Conservation (phyloP, 2,329 filamentous ascomycete genomes). For the Cordyceps farinosa region DNA sequence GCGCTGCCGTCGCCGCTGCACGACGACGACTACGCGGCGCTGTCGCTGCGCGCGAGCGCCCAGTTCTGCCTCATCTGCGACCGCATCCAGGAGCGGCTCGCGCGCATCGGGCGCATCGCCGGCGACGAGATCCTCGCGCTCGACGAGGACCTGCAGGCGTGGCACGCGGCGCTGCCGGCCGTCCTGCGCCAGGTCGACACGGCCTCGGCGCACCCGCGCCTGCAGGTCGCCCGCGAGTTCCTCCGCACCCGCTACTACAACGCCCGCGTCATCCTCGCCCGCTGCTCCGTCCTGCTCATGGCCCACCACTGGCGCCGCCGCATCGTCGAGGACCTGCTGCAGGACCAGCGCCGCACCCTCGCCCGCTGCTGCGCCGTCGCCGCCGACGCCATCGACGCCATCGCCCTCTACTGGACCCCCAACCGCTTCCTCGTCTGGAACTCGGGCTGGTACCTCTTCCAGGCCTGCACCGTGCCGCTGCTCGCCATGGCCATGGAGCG, state of each 20-base stretch:
- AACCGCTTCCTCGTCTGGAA: constrained; percentile 33
- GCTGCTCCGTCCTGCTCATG: constrained; percentile 24
- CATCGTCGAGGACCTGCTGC: constrained; percentile 18
- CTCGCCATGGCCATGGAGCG: constrained; percentile 29
- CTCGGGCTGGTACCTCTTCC: constrained; percentile 32
- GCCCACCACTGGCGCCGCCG: constrained; percentile 23
- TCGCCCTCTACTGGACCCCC: constrained; percentile 31
- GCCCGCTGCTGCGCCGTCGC: constrained; percentile 27
- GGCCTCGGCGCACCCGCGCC: constrained; percentile 23
- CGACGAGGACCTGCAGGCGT: constrained; percentile 27
- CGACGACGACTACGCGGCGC: constrained; percentile 26
- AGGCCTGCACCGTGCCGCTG: constrained; percentile 31
- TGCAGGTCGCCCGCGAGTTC: constrained; percentile 28
- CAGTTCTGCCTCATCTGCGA: constrained; percentile 31
- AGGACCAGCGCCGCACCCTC: constrained; percentile 25
- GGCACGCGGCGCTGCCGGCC: constrained; percentile 26
- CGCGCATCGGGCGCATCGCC: constrained; percentile 26
- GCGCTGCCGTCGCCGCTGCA: constrained; percentile 23
- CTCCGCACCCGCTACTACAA: constrained; percentile 31
- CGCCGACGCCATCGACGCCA: constrained; percentile 29
- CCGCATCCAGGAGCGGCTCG: constrained; percentile 30
- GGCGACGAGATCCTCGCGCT: constrained; percentile 26
- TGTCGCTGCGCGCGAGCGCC: constrained; percentile 26
- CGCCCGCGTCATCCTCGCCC: constrained; percentile 26
- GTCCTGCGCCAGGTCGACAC: constrained; percentile 23